Conservation (phyloP, 2,329 filamentous ascomycete genomes). For the Zymoseptoria crescenta region DNA sequence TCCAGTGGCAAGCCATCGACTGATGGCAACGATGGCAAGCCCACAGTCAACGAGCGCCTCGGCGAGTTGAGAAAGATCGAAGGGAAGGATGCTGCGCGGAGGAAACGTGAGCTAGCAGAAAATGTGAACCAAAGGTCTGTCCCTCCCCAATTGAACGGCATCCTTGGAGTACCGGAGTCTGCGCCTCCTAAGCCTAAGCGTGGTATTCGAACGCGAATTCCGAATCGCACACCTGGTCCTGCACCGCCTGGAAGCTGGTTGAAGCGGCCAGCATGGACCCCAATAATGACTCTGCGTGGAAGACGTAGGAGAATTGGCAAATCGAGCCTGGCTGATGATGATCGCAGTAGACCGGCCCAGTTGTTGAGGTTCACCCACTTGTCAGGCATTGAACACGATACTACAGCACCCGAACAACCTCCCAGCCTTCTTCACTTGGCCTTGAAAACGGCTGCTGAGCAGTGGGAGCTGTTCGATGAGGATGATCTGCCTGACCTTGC, state of each 20-base stretch:
- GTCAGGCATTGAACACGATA: constrained; percentile 8
- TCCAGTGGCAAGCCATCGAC: constrained; percentile 32
- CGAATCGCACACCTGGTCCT: constrained; percentile 35
- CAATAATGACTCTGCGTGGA: constrained; percentile 12
- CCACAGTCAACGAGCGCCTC: constrained; percentile 41
- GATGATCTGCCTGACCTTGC: constrained; percentile 50
- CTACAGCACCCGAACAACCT: constrained; percentile 1
- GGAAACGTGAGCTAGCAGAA: constrained; percentile 38
- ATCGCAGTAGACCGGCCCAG: constrained; percentile 20
- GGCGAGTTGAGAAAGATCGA: constrained; percentile 40
- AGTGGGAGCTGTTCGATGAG: constrained; percentile 50
- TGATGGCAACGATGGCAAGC: constrained; percentile 10
- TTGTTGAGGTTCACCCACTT: constrained; percentile 22
- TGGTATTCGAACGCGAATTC: constrained; percentile 29
- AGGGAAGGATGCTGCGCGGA: constrained; percentile 27
- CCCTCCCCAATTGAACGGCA: constrained; percentile 37
- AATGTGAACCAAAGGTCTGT: constrained; percentile 36
- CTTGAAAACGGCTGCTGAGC: constrained; percentile 46
- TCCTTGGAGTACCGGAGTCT: constrained; percentile 40
- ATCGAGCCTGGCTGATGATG: constrained; percentile 8
- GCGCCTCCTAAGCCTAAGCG: constrained; percentile 39
- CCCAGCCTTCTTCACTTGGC: constrained; percentile 43
- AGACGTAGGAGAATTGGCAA: constrained; percentile 10
- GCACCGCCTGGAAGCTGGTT: constrained; percentile 42
- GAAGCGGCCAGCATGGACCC: constrained; percentile 24